Evolutionary conservation across 805 yeast species (phyloP).

Genomic region (Yarrowia sp.): DNA sequence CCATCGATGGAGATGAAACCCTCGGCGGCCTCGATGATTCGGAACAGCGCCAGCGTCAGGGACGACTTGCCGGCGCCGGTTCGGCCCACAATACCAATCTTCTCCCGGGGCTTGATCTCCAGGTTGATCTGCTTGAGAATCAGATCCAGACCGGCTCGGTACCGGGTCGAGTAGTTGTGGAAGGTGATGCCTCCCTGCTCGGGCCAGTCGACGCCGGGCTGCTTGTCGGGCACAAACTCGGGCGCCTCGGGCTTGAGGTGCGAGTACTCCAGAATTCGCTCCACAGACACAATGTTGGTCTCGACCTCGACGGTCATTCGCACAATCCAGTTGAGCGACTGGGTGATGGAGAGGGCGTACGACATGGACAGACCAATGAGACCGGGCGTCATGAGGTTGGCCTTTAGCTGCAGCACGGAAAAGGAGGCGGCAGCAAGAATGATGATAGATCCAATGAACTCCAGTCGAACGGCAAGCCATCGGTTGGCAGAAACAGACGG

Average conservation of each 20-base stretch:
- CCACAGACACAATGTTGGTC: conserved; percentile 95
- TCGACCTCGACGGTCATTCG: conserved; percentile 99
- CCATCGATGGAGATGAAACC: conserved; percentile 80
- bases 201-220: conserved; percentile 83
- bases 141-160: conserved; percentile 80
- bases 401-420: conserved; percentile 70
- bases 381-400: conserved; percentile 84
- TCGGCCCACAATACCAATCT: conserved; percentile 94
- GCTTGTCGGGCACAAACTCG: conserved; percentile 62
- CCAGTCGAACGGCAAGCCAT: conserved; percentile 96
- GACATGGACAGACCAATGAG: conserved; percentile 92
- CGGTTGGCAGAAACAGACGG: conserved; percentile 93
- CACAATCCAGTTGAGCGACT: conserved; percentile 94
- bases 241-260: conserved; percentile 86
- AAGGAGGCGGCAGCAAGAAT: conserved; percentile 86
- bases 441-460: conserved; percentile 86
- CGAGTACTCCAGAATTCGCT: conserved; percentile 89
- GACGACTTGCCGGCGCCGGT: conserved; percentile 97
- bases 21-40: conserved; percentile 77
- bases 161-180: conserved; percentile 78
- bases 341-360: conserved; percentile 92
- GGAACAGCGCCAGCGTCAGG: conserved; percentile 79
- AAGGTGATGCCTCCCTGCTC: conserved; percentile 69
- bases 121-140: conserved; percentile 74
- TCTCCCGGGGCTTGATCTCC: conserved; percentile 73